Evolutionary conservation across 2,329 filamentous ascomycete genomes (phyloP), one percentile per base, ranked within the genome.

Genomic region (Botryotinia narcissicola): DNA sequence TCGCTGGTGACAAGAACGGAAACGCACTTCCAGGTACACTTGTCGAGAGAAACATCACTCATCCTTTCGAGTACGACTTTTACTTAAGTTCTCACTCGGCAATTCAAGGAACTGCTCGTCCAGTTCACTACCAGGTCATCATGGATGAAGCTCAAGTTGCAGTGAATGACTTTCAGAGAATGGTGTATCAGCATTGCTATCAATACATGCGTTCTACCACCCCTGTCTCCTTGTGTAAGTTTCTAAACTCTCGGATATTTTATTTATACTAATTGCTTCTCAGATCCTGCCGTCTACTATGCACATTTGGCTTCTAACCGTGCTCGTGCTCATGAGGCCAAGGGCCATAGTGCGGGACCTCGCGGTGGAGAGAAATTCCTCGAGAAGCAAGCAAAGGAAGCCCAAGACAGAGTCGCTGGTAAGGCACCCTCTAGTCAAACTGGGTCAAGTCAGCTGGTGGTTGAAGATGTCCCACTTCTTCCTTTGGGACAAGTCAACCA

Each of bases 171-270:
- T 85, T 99, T 0, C 93, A 97, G 79, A 91, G 91, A 73, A 92
- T 98, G 88, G 92, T 98, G 35, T 98, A 98, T 79, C 92, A 97
- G 77, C 94, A 98, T 76, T 97, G 92, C 62, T 99, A 97, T 82
- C 94, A 97, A 73, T 99, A 97, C 80, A 91, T 92, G 72, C 90
- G 96, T 25, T 96, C 95, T 0, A 98, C 95, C 0, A 98, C 95
- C 0, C 94, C 96, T 0, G 95, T 99, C 0, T 98, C 95, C 0
- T 57, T 81, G 0, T 79, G 79, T 80, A 77, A 79, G 78, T 78
- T 51, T 29, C 14, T 42, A 5, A 83, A 96, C 82, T 82, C 80
- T 78, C 81, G 78, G 66, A 63, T 51, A 70, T 75, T 69, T 61
- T 62, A 73, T 64, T 60, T 69, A 75, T 63, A 75, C 61, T 70